Conservation (phyloP, 2,329 filamentous ascomycete genomes). For the Chrysosporium queenslandicum region DNA sequence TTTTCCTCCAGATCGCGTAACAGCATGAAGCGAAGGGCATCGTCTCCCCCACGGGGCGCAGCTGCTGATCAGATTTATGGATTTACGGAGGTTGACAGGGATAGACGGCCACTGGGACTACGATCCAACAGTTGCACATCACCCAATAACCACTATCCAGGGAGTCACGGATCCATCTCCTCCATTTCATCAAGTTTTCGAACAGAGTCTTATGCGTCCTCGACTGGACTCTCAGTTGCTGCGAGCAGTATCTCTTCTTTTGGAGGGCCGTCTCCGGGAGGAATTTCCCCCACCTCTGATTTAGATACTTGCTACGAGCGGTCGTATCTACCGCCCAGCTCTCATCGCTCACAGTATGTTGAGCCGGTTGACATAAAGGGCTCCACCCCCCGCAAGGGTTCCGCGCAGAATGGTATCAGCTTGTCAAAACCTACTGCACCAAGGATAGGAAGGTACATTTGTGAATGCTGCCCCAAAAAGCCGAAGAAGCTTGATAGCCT, state of each 20-base stretch:
- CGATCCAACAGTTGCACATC: constrained; percentile 48
- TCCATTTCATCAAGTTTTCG: constrained; percentile 56
- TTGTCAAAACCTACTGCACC: constrained; percentile 28
- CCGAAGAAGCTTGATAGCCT: constrained; percentile 85
- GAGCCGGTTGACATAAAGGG: constrained; percentile 33
- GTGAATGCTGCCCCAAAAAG: constrained; percentile 94
- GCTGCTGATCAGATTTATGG: constrained; percentile 28
- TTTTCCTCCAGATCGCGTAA: constrained; percentile 33
- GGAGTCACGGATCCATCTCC: constrained; percentile 52
- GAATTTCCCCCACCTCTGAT: constrained; percentile 50
- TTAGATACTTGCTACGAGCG: constrained; percentile 45
- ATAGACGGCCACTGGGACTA: constrained; percentile 44
- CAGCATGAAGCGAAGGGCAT: constrained; percentile 55
- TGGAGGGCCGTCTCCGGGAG: constrained; percentile 51
- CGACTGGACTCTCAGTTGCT: constrained; percentile 47
- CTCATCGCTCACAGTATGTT: constrained; percentile 34
- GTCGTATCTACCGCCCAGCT: constrained; percentile 39
- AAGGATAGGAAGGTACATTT: constrained; percentile 58
- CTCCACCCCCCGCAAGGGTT: constrained; percentile 40
- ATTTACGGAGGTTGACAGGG: constrained; percentile 38
- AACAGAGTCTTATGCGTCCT: constrained; percentile 54
- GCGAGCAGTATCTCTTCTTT: constrained; percentile 55
- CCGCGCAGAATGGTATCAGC: constrained; percentile 31
- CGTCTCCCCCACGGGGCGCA: constrained; percentile 51
- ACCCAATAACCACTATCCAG: constrained; percentile 45